A percentile compares a stretch with the other conserved stretches of the same genome.
Evolutionary conservation across 495 filamentous ascomycete species (phyloP).

Genomic region (Aspergillus panamensis): DNA sequence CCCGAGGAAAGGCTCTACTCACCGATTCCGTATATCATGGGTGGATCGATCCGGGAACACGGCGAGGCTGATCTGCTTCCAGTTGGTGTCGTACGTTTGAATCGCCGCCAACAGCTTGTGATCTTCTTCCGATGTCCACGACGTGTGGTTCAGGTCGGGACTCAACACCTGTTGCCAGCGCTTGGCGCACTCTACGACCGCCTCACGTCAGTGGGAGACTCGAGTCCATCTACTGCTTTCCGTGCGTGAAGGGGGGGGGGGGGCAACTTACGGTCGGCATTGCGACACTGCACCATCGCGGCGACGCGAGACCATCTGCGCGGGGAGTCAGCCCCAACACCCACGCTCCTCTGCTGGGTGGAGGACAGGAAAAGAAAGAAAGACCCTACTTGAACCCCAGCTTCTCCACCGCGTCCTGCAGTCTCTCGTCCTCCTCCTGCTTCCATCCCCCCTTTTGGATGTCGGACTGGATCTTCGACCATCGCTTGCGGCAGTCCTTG

Average conservation of each 20-base stretch:
- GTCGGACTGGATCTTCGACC: slow-evolving; percentile 16
- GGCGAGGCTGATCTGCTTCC: slow-evolving; percentile 19
- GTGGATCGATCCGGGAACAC: slow-evolving; percentile 20
- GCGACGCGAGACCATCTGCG: slow-evolving; percentile 25
- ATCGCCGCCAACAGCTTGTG: slow-evolving; percentile 12
- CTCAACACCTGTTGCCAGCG: slow-evolving; percentile 26
- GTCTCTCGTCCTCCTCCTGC: slow-evolving; percentile 20
- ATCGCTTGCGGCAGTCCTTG: slow-evolving; percentile 31
- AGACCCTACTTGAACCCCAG: slow-evolving; percentile 21
- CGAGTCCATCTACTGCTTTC: not conserved
- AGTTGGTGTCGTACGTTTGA: slow-evolving; percentile 10
- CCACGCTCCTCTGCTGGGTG: no score
- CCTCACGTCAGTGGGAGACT: not conserved
- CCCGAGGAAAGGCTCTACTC: not conserved
- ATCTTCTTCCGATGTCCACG: slow-evolving; percentile 24
- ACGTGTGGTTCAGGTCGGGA: slow-evolving; percentile 21
- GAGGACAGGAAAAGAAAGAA: no score
- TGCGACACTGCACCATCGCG: slow-evolving; percentile 21
- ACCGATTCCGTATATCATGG: slow-evolving; percentile 22
- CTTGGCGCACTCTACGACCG: slow-evolving; percentile 24
- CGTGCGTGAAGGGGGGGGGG: no score
- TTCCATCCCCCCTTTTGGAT: slow-evolving; percentile 25
- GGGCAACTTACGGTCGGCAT: slow-evolving; percentile 23
- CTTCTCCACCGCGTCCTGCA: slow-evolving; percentile 19
- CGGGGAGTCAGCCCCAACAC: not conserved